Base-by-base conservation (phyloP, 2,329 filamentous ascomycete genomes). In the Bipolaris victoriae region DNA sequence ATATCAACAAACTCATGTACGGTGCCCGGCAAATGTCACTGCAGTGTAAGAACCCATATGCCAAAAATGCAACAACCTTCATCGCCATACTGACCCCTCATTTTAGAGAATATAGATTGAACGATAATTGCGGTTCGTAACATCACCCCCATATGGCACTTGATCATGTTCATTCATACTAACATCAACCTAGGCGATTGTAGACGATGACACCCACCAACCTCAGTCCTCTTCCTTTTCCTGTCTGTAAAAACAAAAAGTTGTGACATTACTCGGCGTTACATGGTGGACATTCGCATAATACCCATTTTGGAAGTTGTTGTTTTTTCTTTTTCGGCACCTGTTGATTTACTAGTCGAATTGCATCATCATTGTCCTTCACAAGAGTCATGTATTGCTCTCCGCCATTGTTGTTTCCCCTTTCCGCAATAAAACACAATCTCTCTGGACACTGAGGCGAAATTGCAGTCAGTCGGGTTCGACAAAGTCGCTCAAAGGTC, bases 11-110 rank as follows among this genome's bases (percentile, higher is more conserved):
- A 84, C 83, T 31, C 83, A 85, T 62, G 81, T 80, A 60, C 76
- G 83, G 58, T 86, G 84, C 71, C 80, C 81, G 20, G 79, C 82
- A 15, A 84, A 84, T 60, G 79, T 86, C 29, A 82, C 84, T 49
- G 82, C 81, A 24, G 77, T 81, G 79, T 82, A 70, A 66, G 75
- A 18, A 39, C 15, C 29, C n/a, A 18, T n/a, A 18, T 49, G 22
- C 22, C 29, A 29, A 24, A 24, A 2, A 29, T 29, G 5, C 36
- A 4, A 20, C 18, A 5, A 29, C 41, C 3, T 36, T n/a, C 11
- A 35, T 20, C 20, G 16, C 13, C n/a, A 45, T 47, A 40, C 62
- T 69, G 39, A 72, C 40, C 31, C 20, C 20, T n/a, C 2, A 7
- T 11, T 26, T 48, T 48, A 78, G 77, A 73, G 79, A 82, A 69